phyloP scores from a whole-genome alignment of 2,329 filamentous ascomycete genomes.

The Trichoderma gracile region DNA sequence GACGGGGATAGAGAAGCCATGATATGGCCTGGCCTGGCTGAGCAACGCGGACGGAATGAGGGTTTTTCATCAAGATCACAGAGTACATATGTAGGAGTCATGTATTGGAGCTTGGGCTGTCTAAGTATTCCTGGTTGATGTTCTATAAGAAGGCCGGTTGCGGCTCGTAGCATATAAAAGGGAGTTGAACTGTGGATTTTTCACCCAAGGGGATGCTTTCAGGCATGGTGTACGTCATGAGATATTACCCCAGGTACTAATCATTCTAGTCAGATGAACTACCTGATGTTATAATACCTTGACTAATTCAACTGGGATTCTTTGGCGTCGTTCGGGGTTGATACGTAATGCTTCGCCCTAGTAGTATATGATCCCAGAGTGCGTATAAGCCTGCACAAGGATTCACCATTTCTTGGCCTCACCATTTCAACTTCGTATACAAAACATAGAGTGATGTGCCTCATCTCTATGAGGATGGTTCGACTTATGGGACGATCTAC shows the following conservation, averaged over 20 bases:
- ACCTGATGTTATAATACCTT: no score
- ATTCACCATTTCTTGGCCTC: no score
- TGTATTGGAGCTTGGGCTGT: not conserved
- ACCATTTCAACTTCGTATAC: no score
- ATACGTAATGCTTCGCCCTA: not conserved
- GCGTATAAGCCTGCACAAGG: no score
- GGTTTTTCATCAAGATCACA: not conserved
- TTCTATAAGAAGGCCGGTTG: conserved; percentile 12
- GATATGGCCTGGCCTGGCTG: not conserved
- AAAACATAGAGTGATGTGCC: no score
- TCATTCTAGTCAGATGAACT: no score
- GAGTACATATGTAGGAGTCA: conserved; percentile 17
- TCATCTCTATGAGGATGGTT: no score
- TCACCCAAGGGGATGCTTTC: not conserved
- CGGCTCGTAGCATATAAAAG: conserved; percentile 12
- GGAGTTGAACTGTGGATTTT: conserved; percentile 7
- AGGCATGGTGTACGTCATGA: not conserved
- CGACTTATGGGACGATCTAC: no score
- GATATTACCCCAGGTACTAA: no score
- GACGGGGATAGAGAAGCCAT: not conserved
- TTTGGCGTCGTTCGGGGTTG: not conserved
- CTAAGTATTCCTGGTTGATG: not conserved
- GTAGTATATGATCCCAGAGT: no score
- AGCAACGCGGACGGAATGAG: not conserved
- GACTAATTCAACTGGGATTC: no score